Base-by-base conservation (phyloP, 305 asterid species). In the Fraxinus floribunda region DNA sequence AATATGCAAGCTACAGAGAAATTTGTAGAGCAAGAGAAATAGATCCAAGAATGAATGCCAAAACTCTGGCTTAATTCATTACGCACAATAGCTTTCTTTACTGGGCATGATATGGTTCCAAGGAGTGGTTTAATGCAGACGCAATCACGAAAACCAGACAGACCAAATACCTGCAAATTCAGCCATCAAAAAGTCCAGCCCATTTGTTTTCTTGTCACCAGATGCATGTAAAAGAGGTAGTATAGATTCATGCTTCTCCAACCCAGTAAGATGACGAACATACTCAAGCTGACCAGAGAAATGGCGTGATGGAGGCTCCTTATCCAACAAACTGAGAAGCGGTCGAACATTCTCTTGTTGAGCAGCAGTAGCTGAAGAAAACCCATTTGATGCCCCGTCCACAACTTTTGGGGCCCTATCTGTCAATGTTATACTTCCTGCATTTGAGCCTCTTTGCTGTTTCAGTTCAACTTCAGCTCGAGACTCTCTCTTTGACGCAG, bases 201-300 rank as follows among this genome's bases (percentile, higher is more conserved):
- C 98, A 81, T 90, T 95, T 41, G 97, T 80, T 84, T 97, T 97
- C 92, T 93, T 97, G 78, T 95, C 98, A 60, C 76, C 85, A 80
- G 98, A 89, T 83, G 94, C 89, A 81, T 97, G 98, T 74, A 97
- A 85, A 82, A 97, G 97, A 80, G 99, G 99, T 84, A 95, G 90
- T 85, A 92, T 85, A 78, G 93, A 92, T 88, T 93, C 98, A 85
- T 92, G 97, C 88, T 93, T 95, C 88, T 93, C 98, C 90, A 95
- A 83, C 77, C 96, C 97, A 4, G 97, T 89, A 81, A 94, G 97
- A 89, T 94, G 98, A 26, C 94, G 92, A 77, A 92, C 93, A 89
- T 93, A 95, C 90, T 95, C 99, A 76, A 97, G 98, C 91, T 95
- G 98, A 83, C 99, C 98, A 76, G 99, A 97, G 80, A 89, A 93